These are phyloP conservation scores for Eutrema yunnanense DNA, from an alignment of 345 rosid species.

Conservation along the genomic window DNA sequence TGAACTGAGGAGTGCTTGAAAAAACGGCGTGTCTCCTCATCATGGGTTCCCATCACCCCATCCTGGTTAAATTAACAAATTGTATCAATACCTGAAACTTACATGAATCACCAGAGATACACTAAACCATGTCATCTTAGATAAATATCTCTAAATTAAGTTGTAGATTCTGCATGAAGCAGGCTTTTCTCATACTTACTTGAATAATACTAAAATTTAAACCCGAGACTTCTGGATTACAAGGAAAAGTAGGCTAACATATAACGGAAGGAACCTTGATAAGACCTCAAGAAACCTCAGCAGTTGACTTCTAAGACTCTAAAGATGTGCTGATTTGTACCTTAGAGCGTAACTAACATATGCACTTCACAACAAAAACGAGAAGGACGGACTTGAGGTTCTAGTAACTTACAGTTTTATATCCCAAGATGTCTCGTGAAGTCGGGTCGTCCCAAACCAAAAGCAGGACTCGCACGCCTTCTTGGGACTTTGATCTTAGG, in stretches of 20 bases:
- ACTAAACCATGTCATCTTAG: neutral
- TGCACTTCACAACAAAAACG: neutral
- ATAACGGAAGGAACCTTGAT: no score
- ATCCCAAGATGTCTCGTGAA: constrained; percentile 84
- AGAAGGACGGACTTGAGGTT: neutral
- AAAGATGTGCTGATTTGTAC: neutral
- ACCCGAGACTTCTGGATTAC: neutral
- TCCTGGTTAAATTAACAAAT: constrained; percentile 44
- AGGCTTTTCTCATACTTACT: neutral
- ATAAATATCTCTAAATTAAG: neutral
- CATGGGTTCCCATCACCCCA: constrained; percentile 94
- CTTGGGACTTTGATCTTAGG: constrained; percentile 77
- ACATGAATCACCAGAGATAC: neutral
- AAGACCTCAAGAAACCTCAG: neutral
- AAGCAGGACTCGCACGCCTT: constrained; percentile 95
- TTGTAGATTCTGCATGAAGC: neutral
- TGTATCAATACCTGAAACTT: neutral
- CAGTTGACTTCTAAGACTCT: neutral
- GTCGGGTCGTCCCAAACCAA: constrained; percentile 98
- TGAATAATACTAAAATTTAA: neutral
- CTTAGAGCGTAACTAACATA: neutral
- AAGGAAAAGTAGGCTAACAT: neutral
- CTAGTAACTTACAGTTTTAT: constrained; percentile 55
- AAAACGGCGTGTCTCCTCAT: constrained; percentile 92
- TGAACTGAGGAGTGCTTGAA: constrained; percentile 93